Evolutionary conservation across 805 yeast species (phyloP).

Genomic region (Isabelozyma heimii): DNA sequence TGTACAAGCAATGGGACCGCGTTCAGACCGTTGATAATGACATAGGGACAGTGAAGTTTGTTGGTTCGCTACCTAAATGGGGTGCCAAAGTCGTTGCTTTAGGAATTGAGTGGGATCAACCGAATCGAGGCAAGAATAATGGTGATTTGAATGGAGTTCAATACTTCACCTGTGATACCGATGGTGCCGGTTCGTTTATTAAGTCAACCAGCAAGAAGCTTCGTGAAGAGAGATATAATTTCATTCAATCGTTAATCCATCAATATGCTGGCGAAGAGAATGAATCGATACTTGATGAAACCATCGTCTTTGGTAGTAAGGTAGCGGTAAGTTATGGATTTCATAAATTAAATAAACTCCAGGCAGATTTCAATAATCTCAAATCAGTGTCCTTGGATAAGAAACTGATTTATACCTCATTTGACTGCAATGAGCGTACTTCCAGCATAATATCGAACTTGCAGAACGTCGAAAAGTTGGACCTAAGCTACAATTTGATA

Average conservation of each 20-base stretch:
- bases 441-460: constrained; percentile 6
- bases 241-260: constrained; percentile 48
- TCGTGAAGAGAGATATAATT: constrained; percentile 14
- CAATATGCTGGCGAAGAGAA: constrained; percentile 41
- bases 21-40: constrained; percentile 36
- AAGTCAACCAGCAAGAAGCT: constrained; percentile 43
- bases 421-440: constrained; percentile 1
- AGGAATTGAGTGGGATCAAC: constrained; percentile 88
- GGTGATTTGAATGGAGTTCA: constrained; percentile 54
- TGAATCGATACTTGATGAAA: constrained; percentile 7
- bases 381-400: constrained; percentile 49
- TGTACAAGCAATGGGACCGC: constrained; percentile 12
- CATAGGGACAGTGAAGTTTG: constrained; percentile 59
- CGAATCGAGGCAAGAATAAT: constrained; percentile 64
- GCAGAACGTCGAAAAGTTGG: constrained; percentile 37
- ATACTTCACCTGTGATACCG: constrained; percentile 49
- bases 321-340: constrained; percentile 64
- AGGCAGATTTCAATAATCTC: constrained; percentile 45
- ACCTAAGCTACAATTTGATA: constrained; percentile 61
- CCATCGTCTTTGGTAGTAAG: constrained; percentile 53
- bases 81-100: constrained; percentile 45
- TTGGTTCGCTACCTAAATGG: constrained; percentile 69
- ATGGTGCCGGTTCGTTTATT: constrained; percentile 61
- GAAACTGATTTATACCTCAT: constrained; percentile 27
- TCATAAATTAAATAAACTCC: constrained; percentile 49